phyloP scores from a whole-genome alignment of 495 filamentous ascomycete species.

The Melanomma pulvis-pyrius region DNA sequence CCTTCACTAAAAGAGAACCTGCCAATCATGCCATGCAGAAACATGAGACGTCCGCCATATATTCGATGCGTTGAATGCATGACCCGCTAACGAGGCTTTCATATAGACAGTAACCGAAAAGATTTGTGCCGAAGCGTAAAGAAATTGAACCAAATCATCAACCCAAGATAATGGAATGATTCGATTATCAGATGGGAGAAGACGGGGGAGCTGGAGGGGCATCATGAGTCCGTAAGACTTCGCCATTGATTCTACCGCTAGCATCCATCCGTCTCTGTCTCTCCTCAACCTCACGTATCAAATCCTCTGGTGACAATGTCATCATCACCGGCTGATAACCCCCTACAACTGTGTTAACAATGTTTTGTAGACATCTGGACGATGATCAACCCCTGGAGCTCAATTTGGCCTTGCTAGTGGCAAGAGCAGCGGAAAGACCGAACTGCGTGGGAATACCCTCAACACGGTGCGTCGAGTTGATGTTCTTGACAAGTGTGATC shows the following conservation, averaged over 20 bases:
- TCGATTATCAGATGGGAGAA: neutral
- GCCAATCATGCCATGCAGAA: neutral
- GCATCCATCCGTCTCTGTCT: neutral
- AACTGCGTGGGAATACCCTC: slow-evolving; percentile 81
- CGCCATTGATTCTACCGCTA: neutral
- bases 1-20: neutral
- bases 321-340: neutral
- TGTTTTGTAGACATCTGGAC: neutral
- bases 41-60: neutral
- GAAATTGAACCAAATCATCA: neutral
- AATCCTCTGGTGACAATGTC: neutral
- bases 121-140: too few relatives aligned
- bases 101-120: neutral
- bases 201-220: neutral
- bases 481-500: slow-evolving; percentile 93
- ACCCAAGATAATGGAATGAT: neutral
- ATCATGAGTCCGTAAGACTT: neutral
- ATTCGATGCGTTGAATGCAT: neutral
- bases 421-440: slow-evolving; percentile 67
- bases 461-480: slow-evolving; percentile 93
- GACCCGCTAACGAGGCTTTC: neutral
- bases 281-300: neutral
- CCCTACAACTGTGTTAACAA: neutral
- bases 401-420: neutral
- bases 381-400: neutral